Base-by-base conservation (phyloP, 2,329 filamentous ascomycete genomes). In the Xylariaceae sp. region DNA sequence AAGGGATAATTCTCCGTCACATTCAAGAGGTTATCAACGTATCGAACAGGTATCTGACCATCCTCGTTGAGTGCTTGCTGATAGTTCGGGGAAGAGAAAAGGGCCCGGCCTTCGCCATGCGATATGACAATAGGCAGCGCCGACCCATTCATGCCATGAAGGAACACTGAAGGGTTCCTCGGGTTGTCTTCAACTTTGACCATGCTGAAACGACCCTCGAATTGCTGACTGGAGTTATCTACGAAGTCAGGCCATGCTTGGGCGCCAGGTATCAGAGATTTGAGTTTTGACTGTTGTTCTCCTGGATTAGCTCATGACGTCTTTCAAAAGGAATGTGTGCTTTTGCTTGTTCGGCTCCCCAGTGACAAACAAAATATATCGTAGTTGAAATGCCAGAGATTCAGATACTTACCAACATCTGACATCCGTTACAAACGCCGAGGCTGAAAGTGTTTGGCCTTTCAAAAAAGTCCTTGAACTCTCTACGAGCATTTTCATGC, bases 341-440 rank as follows among this genome's bases (percentile, higher is more conserved):
- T n/a, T n/a, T n/a, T n/a, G n/a, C n/a, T n/a, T n/a, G n/a, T n/a
- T n/a, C n/a, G n/a, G n/a, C n/a, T n/a, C n/a, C n/a, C n/a, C n/a
- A n/a, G n/a, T n/a, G n/a, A n/a, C n/a, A n/a, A n/a, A n/a, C n/a
- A n/a, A n/a, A n/a, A n/a, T n/a, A n/a, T n/a, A n/a, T n/a, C n/a
- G n/a, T n/a, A n/a, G n/a, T n/a, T n/a, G n/a, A n/a, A n/a, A n/a
- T n/a, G n/a, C n/a, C n/a, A 26, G 22, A 26, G 22, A 11, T 11
- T 26, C 22, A 11, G 11, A 26, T 26, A 26, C 22, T 26, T 11
- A 26, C 86, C 31, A 97, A 72, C 80, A 97, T 95, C 66, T 98
- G 93, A 62, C 93, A 97, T 38, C 93, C 93, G 63, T 98, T 98
- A 76, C 93, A 97, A 26, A 97, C 89, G 54, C 93, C 93, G 1